Percentiles rank a stretch among this genome's conserved stretches.
phyloP scores from a whole-genome alignment of 2,329 filamentous ascomycete species.

The Fusarium sulawesiense region DNA sequence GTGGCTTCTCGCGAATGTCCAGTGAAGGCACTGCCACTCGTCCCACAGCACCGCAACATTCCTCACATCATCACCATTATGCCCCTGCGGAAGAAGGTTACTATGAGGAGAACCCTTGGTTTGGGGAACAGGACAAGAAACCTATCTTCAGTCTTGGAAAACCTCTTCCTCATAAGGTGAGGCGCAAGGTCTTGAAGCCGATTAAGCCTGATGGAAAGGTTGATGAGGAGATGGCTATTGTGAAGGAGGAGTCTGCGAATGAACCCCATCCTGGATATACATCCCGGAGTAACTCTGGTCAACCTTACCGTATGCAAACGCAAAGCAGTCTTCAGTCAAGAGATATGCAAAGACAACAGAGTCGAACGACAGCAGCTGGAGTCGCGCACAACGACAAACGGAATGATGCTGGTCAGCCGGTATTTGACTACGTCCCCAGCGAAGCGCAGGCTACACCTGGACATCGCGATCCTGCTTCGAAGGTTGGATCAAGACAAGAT shows the following conservation, averaged over 20 bases:
- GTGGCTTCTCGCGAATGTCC: background rate
- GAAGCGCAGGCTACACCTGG: background rate
- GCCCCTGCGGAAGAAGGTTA: constrained; percentile 35
- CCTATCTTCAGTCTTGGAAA: constrained; percentile 38
- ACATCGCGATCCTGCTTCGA: background rate
- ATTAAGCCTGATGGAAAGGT: background rate
- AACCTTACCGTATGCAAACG: constrained; percentile 5
- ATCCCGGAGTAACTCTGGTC: constrained; percentile 2
- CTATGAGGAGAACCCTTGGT: constrained; percentile 37
- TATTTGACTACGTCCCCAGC: constrained; percentile 20
- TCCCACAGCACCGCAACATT: background rate
- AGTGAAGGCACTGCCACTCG: background rate
- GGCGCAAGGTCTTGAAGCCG: constrained; percentile 16
- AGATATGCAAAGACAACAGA: constrained; percentile 13
- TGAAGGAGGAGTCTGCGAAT: background rate
- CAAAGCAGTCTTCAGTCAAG: background rate
- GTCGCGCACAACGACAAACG: constrained; percentile 14
- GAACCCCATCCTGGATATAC: background rate
- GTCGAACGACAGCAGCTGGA: constrained; percentile 10
- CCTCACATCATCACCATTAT: constrained; percentile 3
- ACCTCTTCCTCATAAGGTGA: constrained; percentile 33
- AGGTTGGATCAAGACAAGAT: background rate
- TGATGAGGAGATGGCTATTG: constrained; percentile 25
- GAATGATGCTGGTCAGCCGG: constrained; percentile 21
- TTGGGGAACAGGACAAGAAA: constrained; percentile 25